Evolutionary conservation across 2,329 filamentous ascomycete species (phyloP).

Genomic region (Harringtonia aguacate): DNA sequence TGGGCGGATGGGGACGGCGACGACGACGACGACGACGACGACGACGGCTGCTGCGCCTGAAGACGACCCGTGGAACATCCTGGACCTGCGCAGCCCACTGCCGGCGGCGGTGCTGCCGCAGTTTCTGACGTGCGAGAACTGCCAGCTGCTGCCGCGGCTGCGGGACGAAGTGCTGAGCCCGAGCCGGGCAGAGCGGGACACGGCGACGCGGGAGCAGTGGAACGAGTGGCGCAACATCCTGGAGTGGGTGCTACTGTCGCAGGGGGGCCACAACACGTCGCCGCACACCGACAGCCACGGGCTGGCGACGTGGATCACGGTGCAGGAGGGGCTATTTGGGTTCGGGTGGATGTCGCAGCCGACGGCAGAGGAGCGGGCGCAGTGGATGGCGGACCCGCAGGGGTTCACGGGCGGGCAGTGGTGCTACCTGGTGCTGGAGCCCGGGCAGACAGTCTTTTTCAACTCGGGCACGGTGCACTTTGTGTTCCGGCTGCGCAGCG

Average conservation of each 20-base stretch:
- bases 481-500: slow-evolving; percentile 18
- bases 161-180: slow-evolving; percentile 27
- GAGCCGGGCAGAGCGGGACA: slow-evolving; percentile 16
- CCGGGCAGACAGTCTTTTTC: slow-evolving; percentile 24
- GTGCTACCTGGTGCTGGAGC: slow-evolving; percentile 21
- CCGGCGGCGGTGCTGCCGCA: slow-evolving; percentile 15
- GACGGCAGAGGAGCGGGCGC: slow-evolving; percentile 14
- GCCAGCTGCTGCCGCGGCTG: slow-evolving; percentile 18
- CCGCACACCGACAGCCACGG: slow-evolving; percentile 24
- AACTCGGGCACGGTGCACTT: slow-evolving; percentile 23
- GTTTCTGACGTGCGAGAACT: slow-evolving; percentile 18
- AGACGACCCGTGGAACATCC: slow-evolving; percentile 18
- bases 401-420: slow-evolving; percentile 17
- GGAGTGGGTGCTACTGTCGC: slow-evolving; percentile 20
- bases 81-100: slow-evolving; percentile 18
- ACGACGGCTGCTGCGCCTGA: no score
- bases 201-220: slow-evolving; percentile 18
- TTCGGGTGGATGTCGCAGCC: slow-evolving; percentile 22
- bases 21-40: not conserved
- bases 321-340: slow-evolving; percentile 20
- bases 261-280: slow-evolving; percentile 23
- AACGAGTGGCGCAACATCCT: slow-evolving; percentile 21
- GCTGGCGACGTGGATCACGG: slow-evolving; percentile 23
- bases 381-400: slow-evolving; percentile 16
- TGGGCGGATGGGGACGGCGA: not conserved